Conservation (phyloP, 75 land plant species). For the Cryptomeria japonica region DNA sequence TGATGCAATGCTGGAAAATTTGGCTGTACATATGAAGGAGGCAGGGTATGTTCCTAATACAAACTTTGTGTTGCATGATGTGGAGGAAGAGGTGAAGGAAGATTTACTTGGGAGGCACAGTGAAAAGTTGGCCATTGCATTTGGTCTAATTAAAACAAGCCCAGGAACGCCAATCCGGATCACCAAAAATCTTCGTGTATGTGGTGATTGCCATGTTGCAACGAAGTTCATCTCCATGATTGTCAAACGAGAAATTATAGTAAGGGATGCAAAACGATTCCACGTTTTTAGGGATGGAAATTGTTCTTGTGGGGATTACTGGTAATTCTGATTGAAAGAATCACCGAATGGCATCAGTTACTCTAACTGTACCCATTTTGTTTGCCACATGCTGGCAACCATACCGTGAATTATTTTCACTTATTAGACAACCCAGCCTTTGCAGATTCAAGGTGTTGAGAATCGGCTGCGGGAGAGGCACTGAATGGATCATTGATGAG, state of each 20-base stretch:
- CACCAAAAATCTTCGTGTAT: background rate
- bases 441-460: background rate
- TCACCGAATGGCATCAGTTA: background rate
- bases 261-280: background rate
- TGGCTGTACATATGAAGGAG: background rate
- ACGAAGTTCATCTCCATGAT: background rate
- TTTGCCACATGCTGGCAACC: background rate
- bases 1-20: slow-evolving; percentile 5
- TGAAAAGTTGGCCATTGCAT: background rate
- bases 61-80: slow-evolving; percentile 8
- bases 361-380: background rate
- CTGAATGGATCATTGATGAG: background rate
- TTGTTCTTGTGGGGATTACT: background rate
- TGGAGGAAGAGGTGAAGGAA: background rate
- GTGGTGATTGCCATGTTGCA: background rate
- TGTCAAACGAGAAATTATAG: background rate
- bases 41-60: slow-evolving; percentile 5
- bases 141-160: background rate
- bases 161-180: background rate
- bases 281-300: background rate
- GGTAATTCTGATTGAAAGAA: background rate
- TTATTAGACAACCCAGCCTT: background rate
- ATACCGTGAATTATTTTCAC: background rate
- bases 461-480: background rate
- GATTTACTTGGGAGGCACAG: background rate